phyloP scores from a whole-genome alignment of 441 rosid genomes.

The Kokia cookei region DNA sequence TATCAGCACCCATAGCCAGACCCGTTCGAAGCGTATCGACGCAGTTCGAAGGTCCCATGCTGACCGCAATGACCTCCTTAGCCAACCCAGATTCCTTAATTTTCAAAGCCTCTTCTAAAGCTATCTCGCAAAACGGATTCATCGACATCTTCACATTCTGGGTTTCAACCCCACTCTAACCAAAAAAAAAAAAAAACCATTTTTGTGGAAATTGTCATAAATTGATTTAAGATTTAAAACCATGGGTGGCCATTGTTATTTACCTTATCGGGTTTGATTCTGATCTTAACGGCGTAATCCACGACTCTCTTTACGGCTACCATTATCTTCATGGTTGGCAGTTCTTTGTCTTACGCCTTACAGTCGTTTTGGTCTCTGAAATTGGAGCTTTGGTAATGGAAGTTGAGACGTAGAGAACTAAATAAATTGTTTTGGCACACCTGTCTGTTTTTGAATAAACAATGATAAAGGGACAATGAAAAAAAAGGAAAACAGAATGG shows the following conservation, averaged over 20 bases:
- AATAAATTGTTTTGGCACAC: too few relatives aligned
- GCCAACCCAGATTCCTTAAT: slow-evolving; percentile 82
- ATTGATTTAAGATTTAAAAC: background rate
- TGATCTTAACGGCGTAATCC: slow-evolving; percentile 93
- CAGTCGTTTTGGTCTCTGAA: background rate
- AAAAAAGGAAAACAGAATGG: background rate
- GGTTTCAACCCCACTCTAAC: slow-evolving; percentile 85
- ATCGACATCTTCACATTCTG: slow-evolving; percentile 94
- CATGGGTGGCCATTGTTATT: background rate
- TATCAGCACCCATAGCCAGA: slow-evolving; percentile 94
- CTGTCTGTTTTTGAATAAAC: too few relatives aligned
- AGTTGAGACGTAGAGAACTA: slow-evolving; percentile 6
- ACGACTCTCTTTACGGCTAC: slow-evolving; percentile 87
- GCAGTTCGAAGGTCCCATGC: slow-evolving; percentile 65
- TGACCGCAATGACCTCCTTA: slow-evolving; percentile 75
- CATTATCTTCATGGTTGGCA: slow-evolving; percentile 63
- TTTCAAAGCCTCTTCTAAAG: slow-evolving; percentile 80
- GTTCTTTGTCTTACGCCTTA: background rate
- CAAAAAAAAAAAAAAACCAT: background rate
- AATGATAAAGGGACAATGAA: background rate
- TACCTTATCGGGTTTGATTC: slow-evolving; percentile 90
- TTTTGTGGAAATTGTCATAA: background rate
- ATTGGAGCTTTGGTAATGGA: background rate
- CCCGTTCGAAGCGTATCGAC: slow-evolving; percentile 87
- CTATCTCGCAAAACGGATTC: slow-evolving; percentile 97